Conservation (phyloP, 169 alveolate genomes). For the Cryptosporidium canis region DNA sequence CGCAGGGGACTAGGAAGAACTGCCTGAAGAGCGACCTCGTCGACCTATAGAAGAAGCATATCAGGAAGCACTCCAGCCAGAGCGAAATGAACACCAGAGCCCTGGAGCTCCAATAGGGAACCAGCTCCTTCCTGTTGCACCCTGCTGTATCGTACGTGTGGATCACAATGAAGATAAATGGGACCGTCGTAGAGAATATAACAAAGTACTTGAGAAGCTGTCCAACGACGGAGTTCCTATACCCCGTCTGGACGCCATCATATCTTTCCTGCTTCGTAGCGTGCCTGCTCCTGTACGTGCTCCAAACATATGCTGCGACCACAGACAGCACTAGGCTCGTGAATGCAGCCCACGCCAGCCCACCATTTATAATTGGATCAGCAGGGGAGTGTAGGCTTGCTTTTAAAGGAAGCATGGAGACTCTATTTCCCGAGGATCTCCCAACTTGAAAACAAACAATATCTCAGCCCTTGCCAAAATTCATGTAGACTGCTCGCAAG, state of each 20-base stretch:
- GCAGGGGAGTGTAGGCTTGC: slow-evolving; percentile 23
- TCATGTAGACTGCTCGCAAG: no score
- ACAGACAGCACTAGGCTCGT: background rate
- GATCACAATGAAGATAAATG: slow-evolving; percentile 43
- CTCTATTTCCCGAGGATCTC: background rate
- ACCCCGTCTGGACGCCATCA: slow-evolving; percentile 29
- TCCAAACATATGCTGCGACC: slow-evolving; percentile 6
- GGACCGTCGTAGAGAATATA: background rate
- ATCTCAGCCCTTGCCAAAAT: no score
- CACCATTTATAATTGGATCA: slow-evolving; percentile 1
- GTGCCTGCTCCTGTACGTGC: background rate
- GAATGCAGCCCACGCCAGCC: slow-evolving; percentile 1
- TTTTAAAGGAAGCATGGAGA: background rate
- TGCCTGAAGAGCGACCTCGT: background rate
- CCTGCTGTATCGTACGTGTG: slow-evolving; percentile 70
- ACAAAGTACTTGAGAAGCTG: background rate
- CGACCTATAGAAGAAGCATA: slow-evolving; percentile 28
- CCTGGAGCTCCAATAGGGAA: slow-evolving; percentile 42
- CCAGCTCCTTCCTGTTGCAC: slow-evolving; percentile 27
- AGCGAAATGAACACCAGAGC: slow-evolving; percentile 34
- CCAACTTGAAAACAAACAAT: no score
- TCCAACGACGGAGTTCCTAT: slow-evolving; percentile 2
- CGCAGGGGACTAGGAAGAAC: slow-evolving; percentile 18
- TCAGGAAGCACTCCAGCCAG: slow-evolving; percentile 41
- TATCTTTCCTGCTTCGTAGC: background rate